Evolutionary conservation across 2,329 filamentous ascomycete species (phyloP).

Genomic region (Metarhizium brunneum): DNA sequence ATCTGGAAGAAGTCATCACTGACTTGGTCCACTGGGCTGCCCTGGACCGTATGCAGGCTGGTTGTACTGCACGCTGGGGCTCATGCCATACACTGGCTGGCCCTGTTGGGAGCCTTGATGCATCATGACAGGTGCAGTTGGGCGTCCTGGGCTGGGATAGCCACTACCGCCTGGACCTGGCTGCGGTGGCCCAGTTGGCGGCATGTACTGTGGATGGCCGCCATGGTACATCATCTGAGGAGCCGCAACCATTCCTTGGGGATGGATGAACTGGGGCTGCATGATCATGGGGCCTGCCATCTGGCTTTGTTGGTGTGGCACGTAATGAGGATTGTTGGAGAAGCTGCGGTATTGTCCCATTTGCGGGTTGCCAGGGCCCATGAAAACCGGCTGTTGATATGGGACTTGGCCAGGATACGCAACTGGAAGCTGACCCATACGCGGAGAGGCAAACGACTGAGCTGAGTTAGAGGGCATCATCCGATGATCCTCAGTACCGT

Average conservation of each 20-base stretch:
- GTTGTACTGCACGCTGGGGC: slow-evolving; percentile 63
- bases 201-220: slow-evolving; percentile 55
- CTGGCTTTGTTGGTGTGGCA: slow-evolving; percentile 57
- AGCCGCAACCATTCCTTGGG: slow-evolving; percentile 58
- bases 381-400: slow-evolving; percentile 64
- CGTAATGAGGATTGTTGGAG: slow-evolving; percentile 61
- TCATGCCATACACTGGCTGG: slow-evolving; percentile 69
- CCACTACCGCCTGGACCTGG: slow-evolving; percentile 59
- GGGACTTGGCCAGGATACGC: slow-evolving; percentile 62
- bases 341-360: slow-evolving; percentile 63
- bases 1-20: slow-evolving; percentile 30
- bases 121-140: slow-evolving; percentile 80
- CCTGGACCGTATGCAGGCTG: slow-evolving; percentile 65
- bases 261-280: slow-evolving; percentile 64
- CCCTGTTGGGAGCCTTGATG: slow-evolving; percentile 92
- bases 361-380: slow-evolving; percentile 60
- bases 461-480: slow-evolving; percentile 83
- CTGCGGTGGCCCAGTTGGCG: slow-evolving; percentile 44
- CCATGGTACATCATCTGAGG: slow-evolving; percentile 82
- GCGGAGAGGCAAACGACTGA: slow-evolving; percentile 78
- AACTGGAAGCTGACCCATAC: slow-evolving; percentile 61
- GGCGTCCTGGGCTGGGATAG: slow-evolving; percentile 80
- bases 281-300: slow-evolving; percentile 82
- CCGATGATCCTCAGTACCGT: slow-evolving; percentile 72
- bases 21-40: slow-evolving; percentile 61